A percentile compares a stretch with the other conserved stretches of the same genome.
These are phyloP conservation scores for Clonostachys solani DNA, from an alignment of 2,329 filamentous ascomycete genomes.

Conservation along the genomic window DNA sequence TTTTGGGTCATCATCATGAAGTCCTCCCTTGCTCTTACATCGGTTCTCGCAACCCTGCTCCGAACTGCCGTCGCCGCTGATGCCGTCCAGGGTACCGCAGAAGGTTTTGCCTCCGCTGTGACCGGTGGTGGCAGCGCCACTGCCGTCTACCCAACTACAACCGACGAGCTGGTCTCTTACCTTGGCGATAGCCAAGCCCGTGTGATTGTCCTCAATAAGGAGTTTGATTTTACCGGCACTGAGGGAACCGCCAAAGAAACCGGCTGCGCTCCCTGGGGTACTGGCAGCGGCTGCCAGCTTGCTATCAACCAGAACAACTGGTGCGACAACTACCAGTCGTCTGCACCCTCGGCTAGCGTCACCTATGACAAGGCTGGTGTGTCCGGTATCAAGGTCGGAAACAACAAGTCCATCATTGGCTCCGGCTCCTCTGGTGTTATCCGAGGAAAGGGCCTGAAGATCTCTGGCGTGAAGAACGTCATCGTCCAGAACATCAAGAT, in stretches of 20 bases:
- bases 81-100: background rate
- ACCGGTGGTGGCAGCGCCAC: background rate
- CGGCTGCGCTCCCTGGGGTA: slow-evolving; percentile 53
- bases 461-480: slow-evolving; percentile 45
- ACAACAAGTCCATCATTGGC: slow-evolving; percentile 53
- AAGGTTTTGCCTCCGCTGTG: background rate
- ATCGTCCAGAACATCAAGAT: slow-evolving; percentile 58
- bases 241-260: slow-evolving; percentile 47
- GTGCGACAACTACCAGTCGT: background rate
- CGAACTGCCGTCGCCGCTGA: too few relatives aligned
- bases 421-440: slow-evolving; percentile 48
- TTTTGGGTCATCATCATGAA: too few relatives aligned
- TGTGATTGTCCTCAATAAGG: slow-evolving; percentile 54
- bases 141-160: background rate
- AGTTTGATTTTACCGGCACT: slow-evolving; percentile 49
- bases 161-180: slow-evolving; percentile 6
- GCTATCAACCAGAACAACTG: slow-evolving; percentile 11
- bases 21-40: too few relatives aligned
- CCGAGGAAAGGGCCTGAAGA: slow-evolving; percentile 51
- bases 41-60: too few relatives aligned
- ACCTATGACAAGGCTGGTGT: slow-evolving; percentile 12
- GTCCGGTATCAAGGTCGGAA: slow-evolving; percentile 44
- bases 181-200: slow-evolving; percentile 48
- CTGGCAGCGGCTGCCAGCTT: slow-evolving; percentile 45
- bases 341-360: background rate